phyloP scores from a whole-genome alignment of 257 asterid species.

The Gentiana straminea region DNA sequence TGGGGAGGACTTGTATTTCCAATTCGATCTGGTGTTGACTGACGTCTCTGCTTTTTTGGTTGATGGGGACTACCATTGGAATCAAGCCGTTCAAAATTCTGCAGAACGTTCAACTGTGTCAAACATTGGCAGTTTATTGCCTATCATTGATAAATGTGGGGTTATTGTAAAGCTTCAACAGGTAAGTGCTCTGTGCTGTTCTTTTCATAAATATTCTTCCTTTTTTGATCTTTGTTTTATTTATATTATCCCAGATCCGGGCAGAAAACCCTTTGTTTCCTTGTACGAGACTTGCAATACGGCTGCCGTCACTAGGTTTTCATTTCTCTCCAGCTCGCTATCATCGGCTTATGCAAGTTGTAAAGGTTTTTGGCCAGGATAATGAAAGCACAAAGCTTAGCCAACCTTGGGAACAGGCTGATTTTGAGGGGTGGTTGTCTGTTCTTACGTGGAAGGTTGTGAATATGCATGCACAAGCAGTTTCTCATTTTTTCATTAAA shows the following conservation, averaged over 20 bases:
- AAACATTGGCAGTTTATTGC: conserved; percentile 45
- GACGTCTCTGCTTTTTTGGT: conserved; percentile 94
- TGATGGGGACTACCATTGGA: conserved; percentile 92
- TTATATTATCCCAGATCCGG: conserved; percentile 52
- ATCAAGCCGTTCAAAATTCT: conserved; percentile 27
- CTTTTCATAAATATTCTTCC: too few relatives aligned
- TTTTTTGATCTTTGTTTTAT: background rate
- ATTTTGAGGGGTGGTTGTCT: conserved; percentile 82
- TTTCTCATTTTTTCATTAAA: background rate
- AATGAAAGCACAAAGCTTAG: conserved; percentile 29
- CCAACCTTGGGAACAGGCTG: conserved; percentile 89
- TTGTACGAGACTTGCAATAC: conserved; percentile 71
- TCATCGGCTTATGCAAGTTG: conserved; percentile 93
- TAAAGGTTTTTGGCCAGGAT: conserved; percentile 54
- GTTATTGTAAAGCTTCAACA: conserved; percentile 88
- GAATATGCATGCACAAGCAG: background rate
- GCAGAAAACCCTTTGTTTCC: conserved; percentile 67
- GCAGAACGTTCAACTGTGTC: conserved; percentile 29
- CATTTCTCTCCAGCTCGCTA: conserved; percentile 97
- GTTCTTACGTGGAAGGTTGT: conserved; percentile 75
- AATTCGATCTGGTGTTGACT: conserved; percentile 77
- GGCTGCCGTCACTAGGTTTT: conserved; percentile 78
- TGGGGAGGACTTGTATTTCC: conserved; percentile 71
- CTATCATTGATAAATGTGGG: conserved; percentile 90
- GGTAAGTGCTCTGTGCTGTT: conserved; percentile 27